Percentiles rank a stretch among this genome's conserved stretches.
phyloP scores from a whole-genome alignment of 148 eudicot genomes.

The Dianthus caryophyllus region DNA sequence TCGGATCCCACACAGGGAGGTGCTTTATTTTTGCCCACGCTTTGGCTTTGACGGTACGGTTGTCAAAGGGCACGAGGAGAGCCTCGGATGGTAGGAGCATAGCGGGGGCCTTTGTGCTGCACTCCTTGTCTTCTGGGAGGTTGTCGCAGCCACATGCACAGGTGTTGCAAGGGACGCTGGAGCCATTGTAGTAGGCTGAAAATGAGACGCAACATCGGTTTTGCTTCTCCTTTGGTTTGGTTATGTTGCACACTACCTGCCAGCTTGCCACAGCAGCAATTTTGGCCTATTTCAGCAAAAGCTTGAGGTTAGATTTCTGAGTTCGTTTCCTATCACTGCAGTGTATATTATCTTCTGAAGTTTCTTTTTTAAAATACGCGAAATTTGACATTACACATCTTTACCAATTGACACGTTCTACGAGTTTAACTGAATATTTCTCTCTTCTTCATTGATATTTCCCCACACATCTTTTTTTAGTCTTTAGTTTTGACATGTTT shows the following conservation, averaged over 20 bases:
- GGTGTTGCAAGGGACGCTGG: slow-evolving; percentile 49
- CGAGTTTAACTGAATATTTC: too few species aligned
- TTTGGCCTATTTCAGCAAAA: slow-evolving; percentile 24
- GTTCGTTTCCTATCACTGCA: too few species aligned
- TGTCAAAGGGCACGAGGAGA: slow-evolving; percentile 50
- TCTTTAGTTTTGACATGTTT: too few species aligned
- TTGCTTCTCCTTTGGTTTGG: slow-evolving; percentile 50
- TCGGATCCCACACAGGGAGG: slow-evolving; percentile 26
- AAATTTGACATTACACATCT: too few species aligned
- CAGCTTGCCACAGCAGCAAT: slow-evolving; percentile 65
- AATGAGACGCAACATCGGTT: slow-evolving; percentile 65
- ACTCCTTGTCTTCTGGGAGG: slow-evolving; percentile 20
- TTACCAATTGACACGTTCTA: too few species aligned
- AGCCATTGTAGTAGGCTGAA: slow-evolving; percentile 64
- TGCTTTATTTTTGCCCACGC: slow-evolving; percentile 52
- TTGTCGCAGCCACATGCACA: slow-evolving; percentile 65
- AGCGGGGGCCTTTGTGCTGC: slow-evolving; percentile 35
- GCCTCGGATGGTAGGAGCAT: slow-evolving; percentile 54
- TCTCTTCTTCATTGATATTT: too few species aligned
- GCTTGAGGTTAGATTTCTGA: neutral
- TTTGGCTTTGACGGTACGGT: slow-evolving; percentile 37
- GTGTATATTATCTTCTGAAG: too few species aligned
- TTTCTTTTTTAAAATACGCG: too few species aligned
- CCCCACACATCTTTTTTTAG: too few species aligned
- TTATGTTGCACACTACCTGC: slow-evolving; percentile 81